Evolutionary conservation across 257 asterid genomes (phyloP).

Genomic region (Lavandula angustifolia): DNA sequence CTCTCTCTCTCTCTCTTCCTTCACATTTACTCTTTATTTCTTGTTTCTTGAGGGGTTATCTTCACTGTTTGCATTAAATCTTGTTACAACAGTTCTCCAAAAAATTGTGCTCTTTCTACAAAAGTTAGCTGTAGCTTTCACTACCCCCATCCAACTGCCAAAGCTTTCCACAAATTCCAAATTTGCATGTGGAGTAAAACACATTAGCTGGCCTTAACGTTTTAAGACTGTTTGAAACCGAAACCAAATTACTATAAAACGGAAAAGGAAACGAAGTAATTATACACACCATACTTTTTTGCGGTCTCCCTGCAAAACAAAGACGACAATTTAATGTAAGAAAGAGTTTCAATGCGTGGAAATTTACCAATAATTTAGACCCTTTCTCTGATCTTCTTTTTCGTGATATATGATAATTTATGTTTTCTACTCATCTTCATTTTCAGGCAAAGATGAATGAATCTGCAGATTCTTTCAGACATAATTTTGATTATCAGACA

Average conservation of each 20-base stretch:
- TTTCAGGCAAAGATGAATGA: constrained; percentile 45
- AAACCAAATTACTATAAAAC: neutral
- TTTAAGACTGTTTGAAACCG: constrained; percentile 10
- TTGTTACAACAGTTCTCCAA: neutral
- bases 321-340: constrained; percentile 26
- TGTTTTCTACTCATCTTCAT: neutral
- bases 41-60: neutral
- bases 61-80: constrained; percentile 8
- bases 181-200: constrained; percentile 28
- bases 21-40: neutral
- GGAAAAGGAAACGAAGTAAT: neutral
- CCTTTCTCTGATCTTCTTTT: neutral
- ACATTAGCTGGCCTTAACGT: constrained; percentile 38
- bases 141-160: constrained; percentile 36
- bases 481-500: constrained; percentile 63
- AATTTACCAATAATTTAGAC: neutral
- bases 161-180: constrained; percentile 27
- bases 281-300: neutral
- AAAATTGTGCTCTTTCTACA: neutral
- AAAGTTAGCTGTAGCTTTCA: constrained; percentile 19
- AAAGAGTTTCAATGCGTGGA: neutral
- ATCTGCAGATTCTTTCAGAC: constrained; percentile 38
- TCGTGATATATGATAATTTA: neutral
- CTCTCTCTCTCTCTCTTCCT: neutral
- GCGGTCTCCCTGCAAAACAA: constrained; percentile 6